A percentile compares a stretch with the other conserved stretches of the same genome.
phyloP scores from a whole-genome alignment of 805 yeast species.

The Cyberlindnera mississippiensis region DNA sequence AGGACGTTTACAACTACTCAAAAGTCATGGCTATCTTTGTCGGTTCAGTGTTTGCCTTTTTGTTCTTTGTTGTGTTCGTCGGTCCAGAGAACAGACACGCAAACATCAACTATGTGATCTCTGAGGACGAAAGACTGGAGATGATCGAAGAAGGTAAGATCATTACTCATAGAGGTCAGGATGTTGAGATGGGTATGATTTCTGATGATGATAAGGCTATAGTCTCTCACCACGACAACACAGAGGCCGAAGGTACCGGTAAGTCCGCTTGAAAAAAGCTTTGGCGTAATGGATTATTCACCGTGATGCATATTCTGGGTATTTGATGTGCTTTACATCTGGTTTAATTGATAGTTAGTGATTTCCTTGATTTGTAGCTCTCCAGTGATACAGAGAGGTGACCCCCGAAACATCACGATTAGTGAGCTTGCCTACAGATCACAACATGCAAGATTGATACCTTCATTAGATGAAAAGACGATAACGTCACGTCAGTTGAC shows the following conservation, averaged over 20 bases:
- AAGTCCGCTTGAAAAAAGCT: too few relatives aligned
- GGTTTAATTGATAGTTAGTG: background rate
- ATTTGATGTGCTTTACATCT: too few relatives aligned
- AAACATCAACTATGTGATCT: slow-evolving; percentile 23
- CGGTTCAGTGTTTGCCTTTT: slow-evolving; percentile 56
- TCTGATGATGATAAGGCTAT: slow-evolving; percentile 13
- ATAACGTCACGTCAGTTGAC: background rate
- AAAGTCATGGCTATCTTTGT: slow-evolving; percentile 64
- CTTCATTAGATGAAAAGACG: background rate
- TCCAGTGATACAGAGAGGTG: too few relatives aligned
- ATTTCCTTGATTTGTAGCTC: background rate
- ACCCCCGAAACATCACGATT: too few relatives aligned
- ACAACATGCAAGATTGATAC: too few relatives aligned
- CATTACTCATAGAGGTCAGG: slow-evolving; percentile 16
- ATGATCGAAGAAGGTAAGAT: slow-evolving; percentile 25
- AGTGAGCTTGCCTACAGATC: too few relatives aligned
- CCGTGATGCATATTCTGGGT: too few relatives aligned
- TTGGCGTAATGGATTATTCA: too few relatives aligned
- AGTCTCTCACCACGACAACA: slow-evolving; percentile 2
- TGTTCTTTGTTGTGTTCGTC: slow-evolving; percentile 44
- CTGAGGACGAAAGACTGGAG: slow-evolving; percentile 23
- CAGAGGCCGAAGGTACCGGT: background rate
- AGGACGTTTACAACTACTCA: slow-evolving; percentile 45
- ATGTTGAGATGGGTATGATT: slow-evolving; percentile 12
- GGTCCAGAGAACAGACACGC: slow-evolving; percentile 57